Evolutionary conservation across 2,329 filamentous ascomycete species (phyloP), one percentile per base, ranked within the genome.

Genomic region (Zymoseptoria tritici): DNA sequence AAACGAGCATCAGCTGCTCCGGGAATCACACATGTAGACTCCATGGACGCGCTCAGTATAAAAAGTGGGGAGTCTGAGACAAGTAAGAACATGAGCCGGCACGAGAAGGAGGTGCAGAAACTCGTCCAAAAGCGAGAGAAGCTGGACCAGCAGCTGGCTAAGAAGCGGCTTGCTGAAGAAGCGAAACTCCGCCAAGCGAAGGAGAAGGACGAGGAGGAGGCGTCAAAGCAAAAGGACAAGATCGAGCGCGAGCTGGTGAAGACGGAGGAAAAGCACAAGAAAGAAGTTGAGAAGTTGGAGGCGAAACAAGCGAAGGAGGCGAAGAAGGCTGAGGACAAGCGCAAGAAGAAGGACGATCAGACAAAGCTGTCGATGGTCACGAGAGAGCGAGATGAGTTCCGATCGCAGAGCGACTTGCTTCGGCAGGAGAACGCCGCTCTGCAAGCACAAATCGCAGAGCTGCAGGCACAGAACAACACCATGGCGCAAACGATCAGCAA

Each of bases 101-200:
- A 83, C 61, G 85, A 88, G 26, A 87, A 85, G 67, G 85, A 89
- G 65, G 79, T 91, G 3, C 76, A 78, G 60, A 88, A 86, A 68
- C 79, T 89, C 8, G 78, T 84, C 53, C 79, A 84, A 16, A 82
- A 83, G 59, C 82, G 82, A 8, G 78, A 76, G 54, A 85, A 86
- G 66, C 77, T 89, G 0, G 82, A 88, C 49, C 82, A 85, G 20
- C 87, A 86, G 67, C 76, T 86, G 7, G 77, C 77, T n/a, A 80
- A 81, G 65, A 78, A 81, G 56, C 79, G 80, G 20, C 77, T 82
- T 62, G 82, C 79, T 52, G 81, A 82, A 36, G 78, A 78, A 60
- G 71, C 71, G 55, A 77, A 76, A 55, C 72, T 78, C 29, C 71
- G 75, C 62, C 71, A 74, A 19, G 58, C 65, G 9, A 59, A 66